Conservation (phyloP, 2,329 filamentous ascomycete genomes). For the Sporothrix luriei region DNA sequence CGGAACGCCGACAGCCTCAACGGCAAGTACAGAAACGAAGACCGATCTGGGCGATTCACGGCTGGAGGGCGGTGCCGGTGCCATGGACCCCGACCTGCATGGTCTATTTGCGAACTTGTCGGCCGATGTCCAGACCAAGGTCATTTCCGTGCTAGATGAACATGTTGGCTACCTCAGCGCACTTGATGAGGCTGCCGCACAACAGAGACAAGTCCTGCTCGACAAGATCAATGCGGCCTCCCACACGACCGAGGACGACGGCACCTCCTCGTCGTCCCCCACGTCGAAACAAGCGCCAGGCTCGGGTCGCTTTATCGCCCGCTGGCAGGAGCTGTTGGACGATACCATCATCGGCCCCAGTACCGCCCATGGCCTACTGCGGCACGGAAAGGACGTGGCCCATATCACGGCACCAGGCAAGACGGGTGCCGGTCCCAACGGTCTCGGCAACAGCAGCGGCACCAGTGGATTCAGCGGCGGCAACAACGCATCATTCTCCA, state of each 20-base stretch:
- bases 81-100: conserved; percentile 48
- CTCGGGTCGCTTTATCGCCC: conserved; percentile 70
- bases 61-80: conserved; percentile 44
- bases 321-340: conserved; percentile 73
- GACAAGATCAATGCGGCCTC: conserved; percentile 41
- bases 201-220: conserved; percentile 61
- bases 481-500: background rate
- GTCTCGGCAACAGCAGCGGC: background rate
- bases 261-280: background rate
- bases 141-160: conserved; percentile 59
- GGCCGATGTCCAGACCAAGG: conserved; percentile 46
- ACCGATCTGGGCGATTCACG: background rate
- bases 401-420: conserved; percentile 40
- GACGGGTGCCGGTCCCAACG: conserved; percentile 39
- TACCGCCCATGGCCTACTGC: conserved; percentile 53
- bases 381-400: conserved; percentile 57
- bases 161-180: conserved; percentile 63
- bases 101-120: conserved; percentile 53
- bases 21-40: background rate
- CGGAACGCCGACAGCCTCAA: background rate
- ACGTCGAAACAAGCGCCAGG: conserved; percentile 48
- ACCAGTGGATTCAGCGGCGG: background rate
- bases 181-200: conserved; percentile 57
- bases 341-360: conserved; percentile 64
- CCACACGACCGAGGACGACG: background rate